Base-by-base conservation (phyloP, 768 basidiomycete genomes). In the Tricholoma saponaceum region DNA sequence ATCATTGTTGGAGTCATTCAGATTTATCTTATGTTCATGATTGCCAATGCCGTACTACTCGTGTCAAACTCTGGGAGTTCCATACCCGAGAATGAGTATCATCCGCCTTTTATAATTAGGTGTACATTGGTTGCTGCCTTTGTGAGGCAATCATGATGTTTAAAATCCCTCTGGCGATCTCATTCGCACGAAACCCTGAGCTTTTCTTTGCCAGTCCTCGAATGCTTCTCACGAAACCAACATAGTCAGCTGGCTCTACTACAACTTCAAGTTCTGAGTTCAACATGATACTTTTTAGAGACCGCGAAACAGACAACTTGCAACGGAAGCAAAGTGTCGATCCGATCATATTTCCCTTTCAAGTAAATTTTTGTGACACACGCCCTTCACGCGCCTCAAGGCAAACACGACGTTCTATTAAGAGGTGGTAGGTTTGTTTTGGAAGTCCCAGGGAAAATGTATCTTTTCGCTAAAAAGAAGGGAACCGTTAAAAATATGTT, bases 361-460 rank as follows among this genome's bases (percentile, higher is more conserved):
- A 37, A 55, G 44, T 20, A 20, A 30, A 41, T 44, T 39, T 59
- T 50, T 60, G 53, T 53, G 47, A 61, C 23, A 54, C 47, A 55
- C 46, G n/a, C 13, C 23, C 47, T 56, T 50, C 47, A 50, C 47
- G 26, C 47, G 47, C 69, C 71, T 71, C 69, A 63, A 70, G 72
- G 73, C 58, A 51, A 61, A 64, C 76, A 74, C 73, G 72, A 71
- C 65, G 77, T 77, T 70, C 73, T 69, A 58, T 59, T 66, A 74
- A 64, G 63, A 72, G 69, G 69, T 67, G 74, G 65, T 64, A 63
- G 57, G 23, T 61, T 18, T 57, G 60, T 64, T 63, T 46, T 39
- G 56, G 57, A 37, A 54, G 54, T n/a, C 61, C 59, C 41, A 60
- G 64, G 60, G 53, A 69, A 62, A 50, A 63, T 63, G 47, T 22